Percentiles rank a stretch among this genome's conserved stretches.
Conservation (phyloP, 768 basidiomycete species). For the Lepiota brunneoincarnata region DNA sequence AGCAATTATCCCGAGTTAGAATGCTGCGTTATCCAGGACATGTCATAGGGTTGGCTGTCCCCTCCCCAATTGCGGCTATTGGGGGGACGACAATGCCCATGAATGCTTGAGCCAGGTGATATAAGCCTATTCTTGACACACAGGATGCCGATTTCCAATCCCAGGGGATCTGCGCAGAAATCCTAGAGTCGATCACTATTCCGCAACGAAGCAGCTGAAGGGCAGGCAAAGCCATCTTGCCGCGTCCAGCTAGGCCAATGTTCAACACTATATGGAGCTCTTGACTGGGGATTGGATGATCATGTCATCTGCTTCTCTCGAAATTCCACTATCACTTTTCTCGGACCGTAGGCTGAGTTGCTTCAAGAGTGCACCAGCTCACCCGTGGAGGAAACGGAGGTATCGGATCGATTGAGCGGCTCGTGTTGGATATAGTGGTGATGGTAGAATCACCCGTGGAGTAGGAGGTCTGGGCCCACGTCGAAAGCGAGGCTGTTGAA, state of each 20-base stretch:
- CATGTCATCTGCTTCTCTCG: neutral
- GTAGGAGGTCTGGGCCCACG: conserved; percentile 1
- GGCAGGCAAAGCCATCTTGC: neutral
- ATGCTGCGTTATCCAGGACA: too few relatives aligned
- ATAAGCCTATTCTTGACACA: too few relatives aligned
- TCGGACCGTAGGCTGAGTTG: neutral
- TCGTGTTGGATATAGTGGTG: conserved; percentile 3
- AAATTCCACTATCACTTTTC: neutral
- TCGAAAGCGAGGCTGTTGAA: neutral
- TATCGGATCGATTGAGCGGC: neutral
- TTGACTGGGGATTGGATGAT: neutral
- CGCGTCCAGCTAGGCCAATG: neutral
- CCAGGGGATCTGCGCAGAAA: neutral
- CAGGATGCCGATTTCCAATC: neutral
- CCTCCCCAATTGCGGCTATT: too few relatives aligned
- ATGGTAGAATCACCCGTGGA: neutral
- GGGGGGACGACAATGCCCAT: too few relatives aligned
- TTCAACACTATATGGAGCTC: neutral
- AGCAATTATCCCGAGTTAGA: too few relatives aligned
- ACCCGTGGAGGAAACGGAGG: conserved; percentile 1
- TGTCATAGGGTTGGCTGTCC: too few relatives aligned
- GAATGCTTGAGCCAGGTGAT: too few relatives aligned
- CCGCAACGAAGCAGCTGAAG: neutral
- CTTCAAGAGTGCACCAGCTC: conserved; percentile 6
- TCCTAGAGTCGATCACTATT: neutral